Evolutionary conservation across 164 flowering plant genomes (phyloP), one percentile per base, ranked within the genome.

Genomic region (Platanus orientalis): DNA sequence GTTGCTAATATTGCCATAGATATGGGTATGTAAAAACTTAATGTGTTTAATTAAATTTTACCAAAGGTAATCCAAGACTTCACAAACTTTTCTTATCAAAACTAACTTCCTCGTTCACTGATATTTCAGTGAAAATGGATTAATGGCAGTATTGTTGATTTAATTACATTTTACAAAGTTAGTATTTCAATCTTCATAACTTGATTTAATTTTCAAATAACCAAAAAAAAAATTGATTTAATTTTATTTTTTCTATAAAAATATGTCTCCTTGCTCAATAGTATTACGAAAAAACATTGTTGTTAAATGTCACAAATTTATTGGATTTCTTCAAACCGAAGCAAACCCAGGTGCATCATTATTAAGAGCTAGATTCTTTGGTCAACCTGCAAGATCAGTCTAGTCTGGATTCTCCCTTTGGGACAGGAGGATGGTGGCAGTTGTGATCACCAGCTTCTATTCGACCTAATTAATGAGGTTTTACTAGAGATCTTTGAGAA

Each of bases 381-480:
- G 57, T 30, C n/a, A 51, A 59, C 9, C 47, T 49, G 26, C 61
- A 65, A 21, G 65, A 55, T 20, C 75, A 71, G 26, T 47, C 64
- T 27, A 48, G 24, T 56, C 42, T 25, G 54, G 75, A 69, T 29
- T 50, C 48, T 25, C 21, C 66, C 26, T 28, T 32, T 42, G 58
- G 74, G 28, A 30, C 61, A 69, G 44, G 79, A 78, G 55, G 74
- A 50, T 58, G 69, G 49, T 21, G 67, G 61, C 7, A 57, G 53
- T 13, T 76, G 62, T 26, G 70, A 80, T 50, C 89, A 75, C 62
- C 60, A 77, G 63, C 77, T 88, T 30, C 54, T 90, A 68, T 93
- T 89, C 57, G 92, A 90, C 68, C 58, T 83, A 42, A 79, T 89
- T 57, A 90, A 87, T 57, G 92, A 90, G 75, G 83, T 78, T 9